Percentiles rank a stretch among this genome's conserved stretches.
Evolutionary conservation across 345 rosid species (phyloP).

Genomic region (Limnanthes douglasii): DNA sequence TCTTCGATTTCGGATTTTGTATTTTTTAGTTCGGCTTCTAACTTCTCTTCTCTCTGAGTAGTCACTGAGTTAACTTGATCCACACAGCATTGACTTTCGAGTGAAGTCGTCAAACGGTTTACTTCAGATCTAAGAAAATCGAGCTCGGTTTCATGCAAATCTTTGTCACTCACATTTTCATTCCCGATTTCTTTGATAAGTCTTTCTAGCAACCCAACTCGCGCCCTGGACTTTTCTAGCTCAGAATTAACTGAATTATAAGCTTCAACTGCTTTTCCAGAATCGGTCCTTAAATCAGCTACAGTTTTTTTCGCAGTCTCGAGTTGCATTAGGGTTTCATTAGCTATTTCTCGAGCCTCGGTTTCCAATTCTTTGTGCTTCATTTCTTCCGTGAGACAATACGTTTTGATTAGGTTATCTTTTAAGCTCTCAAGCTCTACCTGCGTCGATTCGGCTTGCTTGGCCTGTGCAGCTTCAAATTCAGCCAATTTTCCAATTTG

Average conservation of each 20-base stretch:
- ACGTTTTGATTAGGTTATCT: constrained; percentile 45
- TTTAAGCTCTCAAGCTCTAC: constrained; percentile 52
- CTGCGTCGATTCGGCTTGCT: constrained; percentile 33
- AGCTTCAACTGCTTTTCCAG: constrained; percentile 40
- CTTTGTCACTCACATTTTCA: constrained; percentile 9
- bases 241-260: constrained; percentile 44
- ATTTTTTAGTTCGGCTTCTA: constrained; percentile 31
- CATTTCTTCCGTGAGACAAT: constrained; percentile 56
- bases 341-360: constrained; percentile 41
- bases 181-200: constrained; percentile 22
- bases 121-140: constrained; percentile 42
- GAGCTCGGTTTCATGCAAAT: constrained; percentile 8
- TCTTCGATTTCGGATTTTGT: constrained; percentile 43
- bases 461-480: constrained; percentile 40
- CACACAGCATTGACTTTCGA: constrained; percentile 32
- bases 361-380: constrained; percentile 64
- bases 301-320: constrained; percentile 57
- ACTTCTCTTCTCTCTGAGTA: constrained; percentile 9
- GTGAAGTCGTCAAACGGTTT: constrained; percentile 28
- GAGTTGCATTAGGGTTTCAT: constrained; percentile 56
- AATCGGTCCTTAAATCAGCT: constrained; percentile 48
- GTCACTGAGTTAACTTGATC: constrained; percentile 17
- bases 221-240: constrained; percentile 51
- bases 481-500: constrained; percentile 49
- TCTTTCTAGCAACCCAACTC: constrained; percentile 37